A percentile compares a stretch with the other conserved stretches of the same genome.
phyloP scores from a whole-genome alignment of 768 basidiomycete species.

The Tulasnella sp. region DNA sequence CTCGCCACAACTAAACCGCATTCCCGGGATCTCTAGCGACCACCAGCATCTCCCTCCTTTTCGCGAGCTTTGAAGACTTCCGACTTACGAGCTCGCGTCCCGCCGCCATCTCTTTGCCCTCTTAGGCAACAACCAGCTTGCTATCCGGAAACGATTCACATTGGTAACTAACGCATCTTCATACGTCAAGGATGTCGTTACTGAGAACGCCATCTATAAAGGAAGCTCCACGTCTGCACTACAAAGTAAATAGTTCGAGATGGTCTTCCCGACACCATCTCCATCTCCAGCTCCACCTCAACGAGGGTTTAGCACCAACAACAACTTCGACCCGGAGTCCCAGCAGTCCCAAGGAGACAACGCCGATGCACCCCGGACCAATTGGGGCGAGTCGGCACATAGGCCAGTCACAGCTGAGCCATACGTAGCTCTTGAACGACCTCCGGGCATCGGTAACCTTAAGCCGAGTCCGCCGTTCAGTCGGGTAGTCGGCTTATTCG shows the following conservation, averaged over 20 bases:
- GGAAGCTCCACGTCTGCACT: background rate
- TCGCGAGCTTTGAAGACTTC: background rate
- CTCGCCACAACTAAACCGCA: background rate
- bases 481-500: conserved; percentile 24
- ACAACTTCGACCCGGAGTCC: conserved; percentile 2
- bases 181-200: background rate
- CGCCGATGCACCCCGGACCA: background rate
- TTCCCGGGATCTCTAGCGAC: background rate
- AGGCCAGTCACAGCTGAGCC: background rate
- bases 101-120: background rate
- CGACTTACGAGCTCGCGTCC: background rate
- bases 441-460: conserved; percentile 10
- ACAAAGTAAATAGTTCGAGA: background rate
- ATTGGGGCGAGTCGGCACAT: background rate
- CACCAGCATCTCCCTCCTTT: background rate
- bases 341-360: background rate
- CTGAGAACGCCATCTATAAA: background rate
- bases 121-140: background rate
- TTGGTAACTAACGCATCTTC: background rate
- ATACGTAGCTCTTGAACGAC: conserved; percentile 16
- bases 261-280: background rate
- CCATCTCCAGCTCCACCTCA: background rate
- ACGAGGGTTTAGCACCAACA: background rate
- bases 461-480: conserved; percentile 27
- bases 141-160: background rate